These are phyloP conservation scores for Circinella umbellata DNA, from an alignment of 371 early-diverging fungal genomes.

Conservation along the genomic window DNA sequence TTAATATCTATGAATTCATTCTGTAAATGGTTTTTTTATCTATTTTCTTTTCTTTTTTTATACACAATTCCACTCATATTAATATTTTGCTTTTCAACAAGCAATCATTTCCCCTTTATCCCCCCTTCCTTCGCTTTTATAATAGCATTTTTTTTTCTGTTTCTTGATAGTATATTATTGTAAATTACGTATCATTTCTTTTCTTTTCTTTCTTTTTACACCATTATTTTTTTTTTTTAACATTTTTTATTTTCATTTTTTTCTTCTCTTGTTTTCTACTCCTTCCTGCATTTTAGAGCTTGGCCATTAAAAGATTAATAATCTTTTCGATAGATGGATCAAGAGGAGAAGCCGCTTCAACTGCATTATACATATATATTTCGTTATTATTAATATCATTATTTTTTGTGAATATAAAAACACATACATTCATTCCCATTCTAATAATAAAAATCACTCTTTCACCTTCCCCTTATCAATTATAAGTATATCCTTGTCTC, in stretches of 20 bases:
- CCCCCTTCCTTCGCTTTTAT: background rate
- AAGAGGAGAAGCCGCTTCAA: constrained; percentile 19
- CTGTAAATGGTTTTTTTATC: background rate
- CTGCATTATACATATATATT: constrained; percentile 3
- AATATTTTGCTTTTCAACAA: constrained; percentile 5
- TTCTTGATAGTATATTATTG: background rate
- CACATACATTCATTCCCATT: background rate
- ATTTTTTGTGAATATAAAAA: constrained; percentile 1
- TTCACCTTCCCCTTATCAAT: too few relatives aligned
- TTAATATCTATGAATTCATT: too few relatives aligned
- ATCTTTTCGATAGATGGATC: constrained; percentile 20
- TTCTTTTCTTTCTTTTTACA: background rate
- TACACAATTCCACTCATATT: constrained; percentile 1
- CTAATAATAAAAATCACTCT: too few relatives aligned
- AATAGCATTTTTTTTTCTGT: background rate
- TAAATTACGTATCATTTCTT: constrained; percentile 1
- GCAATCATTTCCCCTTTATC: background rate
- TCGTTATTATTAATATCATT: background rate
- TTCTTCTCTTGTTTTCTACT: background rate
- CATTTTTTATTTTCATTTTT: constrained; percentile 2
- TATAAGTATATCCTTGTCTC: background rate
- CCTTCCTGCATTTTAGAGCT: constrained; percentile 5
- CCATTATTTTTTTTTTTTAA: background rate
- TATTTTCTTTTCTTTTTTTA: constrained; percentile 1
- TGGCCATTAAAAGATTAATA: constrained; percentile 20